Evolutionary conservation across 2,329 filamentous ascomycete genomes (phyloP).

Genomic region (Neofusicoccum ribis): DNA sequence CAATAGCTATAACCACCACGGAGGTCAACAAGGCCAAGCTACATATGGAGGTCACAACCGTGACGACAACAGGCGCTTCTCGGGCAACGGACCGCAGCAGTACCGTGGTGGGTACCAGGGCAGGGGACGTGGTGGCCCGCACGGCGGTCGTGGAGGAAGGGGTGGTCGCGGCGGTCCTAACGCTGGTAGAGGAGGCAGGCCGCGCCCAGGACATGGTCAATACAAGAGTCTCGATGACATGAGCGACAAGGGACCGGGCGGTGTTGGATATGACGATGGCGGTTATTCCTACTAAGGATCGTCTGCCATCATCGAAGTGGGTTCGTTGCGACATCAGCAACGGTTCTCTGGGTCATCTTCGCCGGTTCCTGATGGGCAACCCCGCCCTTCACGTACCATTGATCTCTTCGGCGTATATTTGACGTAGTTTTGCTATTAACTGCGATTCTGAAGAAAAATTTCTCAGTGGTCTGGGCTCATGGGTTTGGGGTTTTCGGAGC

Average conservation of each 20-base stretch:
- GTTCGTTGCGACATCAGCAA: no score
- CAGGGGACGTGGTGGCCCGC: constrained; percentile 38
- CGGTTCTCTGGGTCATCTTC: neutral
- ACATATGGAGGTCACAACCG: constrained; percentile 20
- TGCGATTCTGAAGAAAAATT: neutral
- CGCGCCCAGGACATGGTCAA: constrained; percentile 28
- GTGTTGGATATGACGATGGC: constrained; percentile 10
- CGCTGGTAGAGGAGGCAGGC: constrained; percentile 24
- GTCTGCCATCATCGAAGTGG: no score
- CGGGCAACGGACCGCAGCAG: constrained; percentile 35
- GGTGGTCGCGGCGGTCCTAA: constrained; percentile 28
- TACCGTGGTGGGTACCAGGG: constrained; percentile 26
- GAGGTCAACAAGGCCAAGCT: neutral
- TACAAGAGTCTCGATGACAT: constrained; percentile 49
- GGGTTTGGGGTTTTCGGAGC: neutral
- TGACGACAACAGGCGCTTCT: constrained; percentile 39
- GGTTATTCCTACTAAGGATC: constrained; percentile 6
- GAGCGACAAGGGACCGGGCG: constrained; percentile 11
- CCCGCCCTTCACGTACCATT: neutral
- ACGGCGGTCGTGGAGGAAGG: constrained; percentile 43
- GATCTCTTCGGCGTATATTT: neutral
- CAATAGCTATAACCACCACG: neutral
- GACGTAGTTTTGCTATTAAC: neutral
- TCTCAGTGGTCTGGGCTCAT: neutral
- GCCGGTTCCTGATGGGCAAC: neutral